Base-by-base conservation (phyloP, 2,329 filamentous ascomycete genomes). In the Graphilbum fragrans region DNA sequence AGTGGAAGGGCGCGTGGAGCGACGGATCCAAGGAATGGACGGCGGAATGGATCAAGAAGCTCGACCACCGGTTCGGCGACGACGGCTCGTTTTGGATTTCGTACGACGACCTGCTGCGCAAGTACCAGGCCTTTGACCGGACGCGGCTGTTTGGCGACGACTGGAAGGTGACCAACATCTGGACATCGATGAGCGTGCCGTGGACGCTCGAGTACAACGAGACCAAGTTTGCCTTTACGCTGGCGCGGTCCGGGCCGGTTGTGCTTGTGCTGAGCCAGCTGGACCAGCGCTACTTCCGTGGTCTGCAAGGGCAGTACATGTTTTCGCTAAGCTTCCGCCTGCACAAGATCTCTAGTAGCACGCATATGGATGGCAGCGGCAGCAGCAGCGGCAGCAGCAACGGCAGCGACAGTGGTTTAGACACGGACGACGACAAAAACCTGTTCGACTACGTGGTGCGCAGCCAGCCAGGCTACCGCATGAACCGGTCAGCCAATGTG, bases 1-100 rank as follows among this genome's bases (percentile, higher is more conserved):
- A 74, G 51, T 79, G 75, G 75, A 69, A 73, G 45, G 74, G 75
- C 2, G 55, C 74, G 0, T 79, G 70, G 71, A 58, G 61, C 16
- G 74, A 78, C 46, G 74, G 74, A 1, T 74, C 69, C 23, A 74
- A 74, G 52, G 74, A 79, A 51, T 78, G 75, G 66, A 78, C 73
- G 1, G 61, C 66, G 1, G 72, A 76, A 20, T 68, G 68, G 29
- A 69, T 76, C 38, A 60, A 67, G 43, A 74, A 77, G 53, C 66
- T 79, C 1, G 64, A 62, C 34, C 74, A 78, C 51, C 67, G 65
- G 23, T 79, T 79, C 43, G 74, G 74, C 19, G 72, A 70, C 47
- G 74, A 79, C 49, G 75, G 72, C 1, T 71, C 75, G 12, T 79
- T 79, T 51, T 79, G 74, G 74, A 78, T 79, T 44, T 66, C 71